phyloP scores from a whole-genome alignment of 257 asterid genomes.

The Nicotiana attenuata region DNA sequence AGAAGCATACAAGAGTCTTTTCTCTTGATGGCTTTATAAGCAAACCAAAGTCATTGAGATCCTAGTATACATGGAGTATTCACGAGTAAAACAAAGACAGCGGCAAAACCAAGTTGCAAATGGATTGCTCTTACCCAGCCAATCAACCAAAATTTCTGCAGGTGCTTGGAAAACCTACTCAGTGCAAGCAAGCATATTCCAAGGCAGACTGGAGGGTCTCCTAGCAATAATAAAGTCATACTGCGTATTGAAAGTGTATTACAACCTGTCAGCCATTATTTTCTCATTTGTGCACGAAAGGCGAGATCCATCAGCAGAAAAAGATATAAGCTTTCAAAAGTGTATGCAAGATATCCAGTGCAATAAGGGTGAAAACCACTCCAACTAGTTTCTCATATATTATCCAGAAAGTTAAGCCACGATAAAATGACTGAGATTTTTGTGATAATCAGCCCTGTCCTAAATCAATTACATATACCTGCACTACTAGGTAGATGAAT shows the following conservation, averaged over 20 bases:
- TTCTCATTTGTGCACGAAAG: conserved; percentile 2
- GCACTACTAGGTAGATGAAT: background rate
- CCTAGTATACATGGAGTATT: background rate
- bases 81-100: background rate
- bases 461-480: background rate
- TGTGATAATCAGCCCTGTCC: background rate
- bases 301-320: background rate
- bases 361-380: background rate
- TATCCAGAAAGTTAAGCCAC: background rate
- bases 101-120: background rate
- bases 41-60: background rate
- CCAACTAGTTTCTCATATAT: background rate
- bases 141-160: background rate
- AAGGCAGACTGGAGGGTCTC: background rate
- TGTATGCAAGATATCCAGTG: background rate
- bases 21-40: background rate
- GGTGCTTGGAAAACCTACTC: background rate
- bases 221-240: background rate
- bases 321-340: background rate
- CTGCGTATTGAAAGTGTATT: background rate
- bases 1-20: background rate
- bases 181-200: background rate
- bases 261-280: background rate
- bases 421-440: background rate
- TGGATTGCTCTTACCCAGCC: background rate